phyloP scores from a whole-genome alignment of 2,329 filamentous ascomycete genomes.

The Ophiostoma australiae region DNA sequence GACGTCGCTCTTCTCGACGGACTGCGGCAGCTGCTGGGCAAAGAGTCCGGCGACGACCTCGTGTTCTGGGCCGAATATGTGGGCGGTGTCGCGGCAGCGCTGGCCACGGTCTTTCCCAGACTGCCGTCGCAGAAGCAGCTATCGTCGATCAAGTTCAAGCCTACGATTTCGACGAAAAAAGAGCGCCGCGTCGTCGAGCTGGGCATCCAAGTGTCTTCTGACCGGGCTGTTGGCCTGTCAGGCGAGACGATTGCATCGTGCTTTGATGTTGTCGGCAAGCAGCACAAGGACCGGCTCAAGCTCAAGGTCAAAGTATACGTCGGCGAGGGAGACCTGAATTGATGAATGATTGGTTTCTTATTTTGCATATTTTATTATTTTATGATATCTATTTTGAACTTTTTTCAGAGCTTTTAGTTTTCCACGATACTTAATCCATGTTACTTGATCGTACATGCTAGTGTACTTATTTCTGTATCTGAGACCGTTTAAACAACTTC shows the following conservation, averaged over 20 bases:
- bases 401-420: neutral
- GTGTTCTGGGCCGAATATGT: slow-evolving; percentile 52
- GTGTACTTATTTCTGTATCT: too few relatives aligned
- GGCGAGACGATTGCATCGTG: slow-evolving; percentile 21
- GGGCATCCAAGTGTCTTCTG: slow-evolving; percentile 9
- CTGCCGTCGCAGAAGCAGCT: slow-evolving; percentile 39
- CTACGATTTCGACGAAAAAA: slow-evolving; percentile 24
- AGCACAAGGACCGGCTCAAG: slow-evolving; percentile 26
- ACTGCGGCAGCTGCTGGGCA: slow-evolving; percentile 41
- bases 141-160: slow-evolving; percentile 32
- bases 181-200: slow-evolving; percentile 34
- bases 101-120: slow-evolving; percentile 42
- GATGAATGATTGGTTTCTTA: neutral
- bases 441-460: too few relatives aligned
- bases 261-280: slow-evolving; percentile 24
- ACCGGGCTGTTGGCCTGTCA: slow-evolving; percentile 20
- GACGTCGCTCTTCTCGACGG: slow-evolving; percentile 43
- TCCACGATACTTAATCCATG: neutral
- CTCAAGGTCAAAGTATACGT: slow-evolving; percentile 18
- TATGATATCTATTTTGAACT: neutral
- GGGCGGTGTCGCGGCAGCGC: slow-evolving; percentile 44
- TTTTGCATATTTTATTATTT: neutral
- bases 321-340: neutral
- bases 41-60: slow-evolving; percentile 29
- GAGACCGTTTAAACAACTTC: too few relatives aligned